Percentiles rank a stretch among this genome's conserved stretches.
These are phyloP conservation scores for Bauhinia variegata DNA, from an alignment of 306 rosid genomes.

Conservation along the genomic window DNA sequence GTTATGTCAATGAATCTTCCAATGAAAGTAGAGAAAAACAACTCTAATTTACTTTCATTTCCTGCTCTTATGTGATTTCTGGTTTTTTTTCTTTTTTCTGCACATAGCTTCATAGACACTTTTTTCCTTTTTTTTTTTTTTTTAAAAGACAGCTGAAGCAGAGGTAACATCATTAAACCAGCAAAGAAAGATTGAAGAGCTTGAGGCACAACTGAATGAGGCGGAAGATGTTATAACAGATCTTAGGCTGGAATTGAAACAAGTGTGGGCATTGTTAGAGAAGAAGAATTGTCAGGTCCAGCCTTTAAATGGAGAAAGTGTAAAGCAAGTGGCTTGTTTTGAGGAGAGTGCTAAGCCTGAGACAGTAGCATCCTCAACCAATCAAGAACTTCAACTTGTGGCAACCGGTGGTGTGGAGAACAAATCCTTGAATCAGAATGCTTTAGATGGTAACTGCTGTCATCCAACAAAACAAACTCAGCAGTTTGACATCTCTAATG, in stretches of 20 bases:
- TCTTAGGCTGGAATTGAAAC: slow-evolving; percentile 54
- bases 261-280: slow-evolving; percentile 47
- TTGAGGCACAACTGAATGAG: slow-evolving; percentile 44
- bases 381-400: slow-evolving; percentile 36
- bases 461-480: slow-evolving; percentile 34
- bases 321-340: slow-evolving; percentile 38
- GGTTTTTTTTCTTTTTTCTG: slow-evolving; percentile 2
- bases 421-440: slow-evolving; percentile 25
- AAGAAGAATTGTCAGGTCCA: slow-evolving; percentile 48
- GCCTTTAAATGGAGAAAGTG: slow-evolving; percentile 34
- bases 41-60: too few species aligned
- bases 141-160: slow-evolving; percentile 49
- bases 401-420: slow-evolving; percentile 40
- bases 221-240: slow-evolving; percentile 49
- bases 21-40: too few species aligned
- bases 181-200: slow-evolving; percentile 30
- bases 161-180: slow-evolving; percentile 8
- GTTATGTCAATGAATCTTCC: too few species aligned
- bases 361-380: slow-evolving; percentile 24
- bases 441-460: slow-evolving; percentile 36
- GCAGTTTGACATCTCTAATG: slow-evolving; percentile 40
- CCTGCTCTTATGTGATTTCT: not conserved
- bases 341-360: slow-evolving; percentile 25
- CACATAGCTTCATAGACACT: slow-evolving; percentile 1
- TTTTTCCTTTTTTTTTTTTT: slow-evolving; percentile 21